A percentile compares a stretch with the other conserved stretches of the same genome.
These are phyloP conservation scores for Salvia rosmarinus DNA, from an alignment of 257 asterid genomes.

Conservation along the genomic window DNA sequence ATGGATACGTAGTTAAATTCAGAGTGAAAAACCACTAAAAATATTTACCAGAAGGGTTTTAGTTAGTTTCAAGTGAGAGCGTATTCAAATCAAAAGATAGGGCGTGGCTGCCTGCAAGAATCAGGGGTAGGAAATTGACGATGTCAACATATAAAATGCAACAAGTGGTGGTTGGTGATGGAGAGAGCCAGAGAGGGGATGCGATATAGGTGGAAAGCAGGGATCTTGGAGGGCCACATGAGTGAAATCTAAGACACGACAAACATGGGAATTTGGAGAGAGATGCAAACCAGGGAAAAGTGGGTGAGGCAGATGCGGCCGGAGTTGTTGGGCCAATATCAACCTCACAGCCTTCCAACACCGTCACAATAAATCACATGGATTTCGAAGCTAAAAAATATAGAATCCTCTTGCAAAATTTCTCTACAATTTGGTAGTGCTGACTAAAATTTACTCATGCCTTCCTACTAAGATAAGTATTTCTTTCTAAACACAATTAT, in stretches of 20 bases:
- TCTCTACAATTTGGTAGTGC: too few relatives aligned
- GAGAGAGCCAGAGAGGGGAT: slow-evolving; percentile 18
- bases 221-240: slow-evolving; percentile 39
- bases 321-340: slow-evolving; percentile 36
- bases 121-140: slow-evolving; percentile 27
- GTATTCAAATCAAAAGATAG: slow-evolving; percentile 27
- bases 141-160: slow-evolving; percentile 12
- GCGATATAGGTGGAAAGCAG: slow-evolving; percentile 11
- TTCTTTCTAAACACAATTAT: too few relatives aligned
- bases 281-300: slow-evolving; percentile 25
- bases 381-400: neutral
- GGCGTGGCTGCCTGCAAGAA: slow-evolving; percentile 25
- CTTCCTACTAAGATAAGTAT: too few relatives aligned
- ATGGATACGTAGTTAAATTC: neutral
- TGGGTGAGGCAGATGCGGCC: slow-evolving; percentile 48
- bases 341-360: slow-evolving; percentile 32
- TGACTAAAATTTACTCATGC: too few relatives aligned
- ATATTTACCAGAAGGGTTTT: slow-evolving; percentile 29
- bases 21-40: neutral
- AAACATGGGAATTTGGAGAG: slow-evolving; percentile 26
- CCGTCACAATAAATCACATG: neutral
- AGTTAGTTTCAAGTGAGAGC: slow-evolving; percentile 29
- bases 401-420: neutral
- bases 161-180: slow-evolving; percentile 34
- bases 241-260: slow-evolving; percentile 40